Base-by-base conservation (phyloP, 1,284 basidiomycete genomes). In the Ustilago lituana region DNA sequence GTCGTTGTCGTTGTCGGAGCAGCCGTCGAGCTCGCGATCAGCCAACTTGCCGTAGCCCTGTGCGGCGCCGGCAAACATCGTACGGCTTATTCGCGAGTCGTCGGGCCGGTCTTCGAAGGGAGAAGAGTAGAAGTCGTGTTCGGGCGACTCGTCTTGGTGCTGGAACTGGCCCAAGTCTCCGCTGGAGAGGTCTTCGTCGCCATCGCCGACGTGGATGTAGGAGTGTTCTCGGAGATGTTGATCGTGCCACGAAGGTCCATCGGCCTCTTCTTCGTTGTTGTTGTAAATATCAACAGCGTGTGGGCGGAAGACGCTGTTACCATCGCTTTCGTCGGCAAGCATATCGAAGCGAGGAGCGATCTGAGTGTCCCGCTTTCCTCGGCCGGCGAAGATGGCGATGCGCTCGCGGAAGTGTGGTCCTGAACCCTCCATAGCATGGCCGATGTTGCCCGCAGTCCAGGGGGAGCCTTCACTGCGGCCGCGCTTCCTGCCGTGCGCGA, bases 301-400 rank as follows among this genome's bases (percentile, higher is more conserved):
- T 6, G 50, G 49, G 12, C 54, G 54, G 33, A 46, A 58, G 27
- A 68, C 22, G 37, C 56, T 63, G 41, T 51, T 51, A 12, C 58
- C 66, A 27, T 73, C 73, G n/a, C 65, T 67, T 45, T 74, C 75
- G 29, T 77, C 74, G 2, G 76, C 79, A 11, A 82, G 70, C 70
- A 82, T 80, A 47, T 80, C 79, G 49, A 82, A 73, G 19, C 77
- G 58, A 2, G 68, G 67, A 11, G 54, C 62, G 1, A 50, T 11
- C 3, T 53, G 29, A 2, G 56, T 35, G 4, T 60, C 70, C 5
- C 56, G 46, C n/a, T 60, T 58, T 19, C 72, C 64, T 32, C 70
- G 37, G 10, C 76, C 76, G 4, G 74, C 71, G 15, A 78, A 48
- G 32, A 77, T 63, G 12, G 76, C 76, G 29, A 77, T 56, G 9